phyloP scores from a whole-genome alignment of 1,139 yeast species.

The Fermentozyma sake region DNA sequence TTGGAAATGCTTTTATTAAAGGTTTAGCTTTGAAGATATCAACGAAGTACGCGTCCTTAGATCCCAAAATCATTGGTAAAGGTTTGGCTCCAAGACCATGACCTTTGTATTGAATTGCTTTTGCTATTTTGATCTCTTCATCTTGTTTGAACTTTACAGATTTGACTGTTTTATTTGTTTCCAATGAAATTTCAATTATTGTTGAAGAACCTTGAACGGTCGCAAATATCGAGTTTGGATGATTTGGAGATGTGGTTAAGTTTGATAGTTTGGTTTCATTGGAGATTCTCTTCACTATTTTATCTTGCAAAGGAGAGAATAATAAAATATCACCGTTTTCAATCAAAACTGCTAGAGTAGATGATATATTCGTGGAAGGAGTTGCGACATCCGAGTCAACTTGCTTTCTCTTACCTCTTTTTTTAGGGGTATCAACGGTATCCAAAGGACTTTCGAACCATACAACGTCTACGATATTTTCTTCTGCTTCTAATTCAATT shows the following conservation, averaged over 20 bases:
- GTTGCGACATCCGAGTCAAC: conserved; percentile 2
- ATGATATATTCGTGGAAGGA: conserved; percentile 2
- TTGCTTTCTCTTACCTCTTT: conserved; percentile 13
- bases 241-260: conserved; percentile 11
- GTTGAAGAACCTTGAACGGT: conserved; percentile 9
- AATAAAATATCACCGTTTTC: conserved; percentile 35
- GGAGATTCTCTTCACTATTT: conserved; percentile 28
- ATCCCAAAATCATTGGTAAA: conserved; percentile 8
- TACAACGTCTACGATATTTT: conserved; percentile 18
- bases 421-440: conserved; percentile 7
- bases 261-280: conserved; percentile 17
- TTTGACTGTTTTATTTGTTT: conserved; percentile 14
- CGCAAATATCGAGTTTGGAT: conserved; percentile 15
- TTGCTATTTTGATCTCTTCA: conserved; percentile 5
- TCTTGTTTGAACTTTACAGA: conserved; percentile 12
- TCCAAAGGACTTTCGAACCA: conserved; percentile 15
- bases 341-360: conserved; percentile 31
- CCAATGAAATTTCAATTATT: conserved; percentile 15
- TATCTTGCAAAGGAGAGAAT: conserved; percentile 38
- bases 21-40: conserved; percentile 11
- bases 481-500: conserved; percentile 19
- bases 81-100: conserved; percentile 6
- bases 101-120: conserved; percentile 8
- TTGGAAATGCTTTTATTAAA: conserved; percentile 4
- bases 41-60: conserved; percentile 7